Evolutionary conservation across 768 basidiomycete species (phyloP), one percentile per base, ranked within the genome.

Genomic region (Lyophyllum decastes): DNA sequence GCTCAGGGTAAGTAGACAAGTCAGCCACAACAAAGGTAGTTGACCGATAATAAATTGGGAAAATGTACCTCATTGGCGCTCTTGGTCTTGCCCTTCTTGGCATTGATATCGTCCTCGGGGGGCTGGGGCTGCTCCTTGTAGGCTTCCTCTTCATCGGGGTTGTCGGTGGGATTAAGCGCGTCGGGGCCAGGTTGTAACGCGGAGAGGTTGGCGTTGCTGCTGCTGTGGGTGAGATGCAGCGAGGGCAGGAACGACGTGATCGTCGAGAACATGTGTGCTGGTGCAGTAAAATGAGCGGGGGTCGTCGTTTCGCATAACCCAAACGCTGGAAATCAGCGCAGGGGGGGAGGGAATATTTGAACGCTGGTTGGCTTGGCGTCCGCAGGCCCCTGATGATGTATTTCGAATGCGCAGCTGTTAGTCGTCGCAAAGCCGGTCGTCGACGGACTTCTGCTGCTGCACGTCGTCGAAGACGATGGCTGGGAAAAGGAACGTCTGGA

Each of bases 21-120:
- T 5, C 10, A 30, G 22, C 60, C 1, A 27, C 10, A 14, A 41
- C 22, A 45, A 27, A 50, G 34, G 46, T 59, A 25, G 55, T 54
- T 40, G 38, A 49, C 59, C 52, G 14, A 50, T 52, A 21, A 26
- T 52, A 55, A 46, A 46, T 21, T 14, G 25, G 16, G n/a, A 62
- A 19, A 10, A 16, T 73, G 49, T 52, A 82, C 84, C 75, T 86
- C 84, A 64, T 80, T 80, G 8, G 77, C 69, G 43, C 68, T 72
- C 68, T 72, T 78, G 59, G 76, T 77, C 68, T 78, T 83, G 38
- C 52, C 27, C 71, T 77, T 82, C 49, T 75, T 73, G 8, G 66
- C 65, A 34, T 69, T 73, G 12, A 58, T 59, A 21, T 77, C 70
- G 49, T 73, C 71, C 16, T 61, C 61, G n/a, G 52, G 33, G 21